Evolutionary conservation across 2,329 filamentous ascomycete species (phyloP), one percentile per base, ranked within the genome.

Genomic region (Oidium heveae): DNA sequence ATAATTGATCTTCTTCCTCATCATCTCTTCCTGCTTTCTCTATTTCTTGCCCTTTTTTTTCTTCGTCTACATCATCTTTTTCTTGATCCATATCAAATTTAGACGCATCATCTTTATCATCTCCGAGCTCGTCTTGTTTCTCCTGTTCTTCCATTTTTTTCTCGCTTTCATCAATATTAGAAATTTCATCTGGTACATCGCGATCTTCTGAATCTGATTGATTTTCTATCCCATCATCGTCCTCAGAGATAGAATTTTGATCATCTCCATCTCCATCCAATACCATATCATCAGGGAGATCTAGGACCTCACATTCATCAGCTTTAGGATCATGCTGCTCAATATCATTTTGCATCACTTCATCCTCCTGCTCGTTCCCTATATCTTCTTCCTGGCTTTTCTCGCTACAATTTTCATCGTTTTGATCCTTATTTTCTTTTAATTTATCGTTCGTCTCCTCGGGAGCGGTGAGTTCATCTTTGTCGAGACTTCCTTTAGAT

Each of bases 271-370:
- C 37, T 2, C 76, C 78, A 63, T 83, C 80, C 57, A 85, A 72
- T 57, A 83, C 74, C 67, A 86, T 76, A 58, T 85, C 79, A 28
- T 85, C 81, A 1, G 81, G 81, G 36, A 85, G 68, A 54, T 85
- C 81, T 44, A 85, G 70, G 6, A 75, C 75, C 54, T 84, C 74
- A 59, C 80, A 76, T 63, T 85, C 77, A 58, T 82, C 74, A 13
- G 77, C 71, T 65, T 82, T 74, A 6, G 78, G 75, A 65, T 86
- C 80, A 57, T 77, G 74, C 57, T 76, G 72, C 64, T 84, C 79
- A 54, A 70, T 71, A 54, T 83, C 76, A 56, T 79, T 68, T 52
- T 70, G 68, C 22, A 73, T 69, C 33, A 79, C 74, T 57, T 79
- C 74, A 61, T 71, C 74, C 66, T 74, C 73, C 46, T 77, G 64